Evolutionary conservation across 495 filamentous ascomycete genomes (phyloP).

Genomic region (Lasiosphaeris hirsuta): DNA sequence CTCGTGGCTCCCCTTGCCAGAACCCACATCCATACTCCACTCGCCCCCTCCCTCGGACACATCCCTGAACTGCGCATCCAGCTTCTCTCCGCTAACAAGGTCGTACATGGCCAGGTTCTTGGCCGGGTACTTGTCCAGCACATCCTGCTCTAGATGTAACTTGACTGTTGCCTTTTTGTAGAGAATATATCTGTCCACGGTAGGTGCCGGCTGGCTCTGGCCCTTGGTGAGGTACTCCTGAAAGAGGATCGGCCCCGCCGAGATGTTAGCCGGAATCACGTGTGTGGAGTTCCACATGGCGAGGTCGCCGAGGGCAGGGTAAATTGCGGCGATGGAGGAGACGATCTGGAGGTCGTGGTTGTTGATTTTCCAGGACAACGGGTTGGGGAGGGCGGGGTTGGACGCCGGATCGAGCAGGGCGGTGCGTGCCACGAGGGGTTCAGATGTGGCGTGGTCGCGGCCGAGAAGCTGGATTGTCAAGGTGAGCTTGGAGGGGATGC

Average conservation of each 20-base stretch:
- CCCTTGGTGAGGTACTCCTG: not conserved
- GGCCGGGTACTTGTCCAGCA: not conserved
- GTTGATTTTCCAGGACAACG: not conserved
- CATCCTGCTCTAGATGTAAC: not conserved
- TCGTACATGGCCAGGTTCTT: constrained; percentile 1
- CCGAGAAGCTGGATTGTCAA: not conserved
- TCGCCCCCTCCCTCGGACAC: not conserved
- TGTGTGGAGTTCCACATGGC: constrained; percentile 9
- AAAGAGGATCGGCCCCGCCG: not conserved
- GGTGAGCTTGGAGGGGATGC: not conserved
- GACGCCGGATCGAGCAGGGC: not conserved
- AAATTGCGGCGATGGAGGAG: not conserved
- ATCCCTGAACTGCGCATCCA: not conserved
- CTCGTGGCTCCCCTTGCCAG: not conserved
- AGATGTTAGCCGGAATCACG: not conserved
- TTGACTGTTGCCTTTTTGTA: not conserved
- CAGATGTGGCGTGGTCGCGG: not conserved
- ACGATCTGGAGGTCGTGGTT: not conserved
- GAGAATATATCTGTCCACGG: not conserved
- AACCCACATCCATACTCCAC: not conserved
- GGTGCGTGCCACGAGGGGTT: not conserved
- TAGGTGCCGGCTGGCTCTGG: not conserved
- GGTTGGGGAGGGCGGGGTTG: not conserved
- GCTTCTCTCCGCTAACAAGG: not conserved
- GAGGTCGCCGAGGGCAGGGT: constrained; percentile 3